A percentile compares a stretch with the other conserved stretches of the same genome.
These are phyloP conservation scores for Viridothelium virens DNA, from an alignment of 495 filamentous ascomycete species.

Conservation along the genomic window DNA sequence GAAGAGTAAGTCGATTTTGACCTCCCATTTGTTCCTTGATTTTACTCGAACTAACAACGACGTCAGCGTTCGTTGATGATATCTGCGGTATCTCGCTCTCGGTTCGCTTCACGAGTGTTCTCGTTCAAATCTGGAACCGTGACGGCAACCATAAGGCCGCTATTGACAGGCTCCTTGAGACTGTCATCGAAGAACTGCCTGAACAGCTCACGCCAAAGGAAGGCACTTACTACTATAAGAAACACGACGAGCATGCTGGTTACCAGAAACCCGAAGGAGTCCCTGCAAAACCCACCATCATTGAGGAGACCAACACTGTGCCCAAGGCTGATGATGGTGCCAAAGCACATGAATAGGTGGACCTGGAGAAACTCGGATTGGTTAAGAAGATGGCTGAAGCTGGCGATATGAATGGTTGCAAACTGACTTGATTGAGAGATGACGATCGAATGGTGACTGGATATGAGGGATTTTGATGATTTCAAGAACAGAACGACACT, in stretches of 20 bases:
- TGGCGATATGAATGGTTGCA: too few relatives aligned
- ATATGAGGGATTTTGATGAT: too few relatives aligned
- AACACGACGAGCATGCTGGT: conserved; percentile 51
- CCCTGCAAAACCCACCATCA: background rate
- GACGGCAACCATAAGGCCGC: conserved; percentile 62
- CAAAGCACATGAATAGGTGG: too few relatives aligned
- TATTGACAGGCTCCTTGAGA: conserved; percentile 59
- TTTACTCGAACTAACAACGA: conserved; percentile 10
- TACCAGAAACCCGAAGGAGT: conserved; percentile 30
- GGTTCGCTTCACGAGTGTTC: conserved; percentile 66
- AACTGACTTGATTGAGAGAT: too few relatives aligned
- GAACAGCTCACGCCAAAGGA: conserved; percentile 58
- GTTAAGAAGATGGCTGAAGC: too few relatives aligned
- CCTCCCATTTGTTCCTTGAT: conserved; percentile 2
- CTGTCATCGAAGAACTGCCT: conserved; percentile 60
- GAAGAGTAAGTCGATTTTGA: conserved; percentile 41
- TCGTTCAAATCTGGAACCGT: conserved; percentile 84
- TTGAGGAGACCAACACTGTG: too few relatives aligned
- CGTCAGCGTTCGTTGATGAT: conserved; percentile 56
- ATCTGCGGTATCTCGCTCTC: conserved; percentile 67
- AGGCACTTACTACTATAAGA: conserved; percentile 62
- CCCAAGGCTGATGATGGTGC: too few relatives aligned
- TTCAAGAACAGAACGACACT: background rate
- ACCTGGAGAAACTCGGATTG: too few relatives aligned
- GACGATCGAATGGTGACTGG: too few relatives aligned